Base-by-base conservation (phyloP, 2,329 filamentous ascomycete genomes). In the Pyrenochaeta sp. region DNA sequence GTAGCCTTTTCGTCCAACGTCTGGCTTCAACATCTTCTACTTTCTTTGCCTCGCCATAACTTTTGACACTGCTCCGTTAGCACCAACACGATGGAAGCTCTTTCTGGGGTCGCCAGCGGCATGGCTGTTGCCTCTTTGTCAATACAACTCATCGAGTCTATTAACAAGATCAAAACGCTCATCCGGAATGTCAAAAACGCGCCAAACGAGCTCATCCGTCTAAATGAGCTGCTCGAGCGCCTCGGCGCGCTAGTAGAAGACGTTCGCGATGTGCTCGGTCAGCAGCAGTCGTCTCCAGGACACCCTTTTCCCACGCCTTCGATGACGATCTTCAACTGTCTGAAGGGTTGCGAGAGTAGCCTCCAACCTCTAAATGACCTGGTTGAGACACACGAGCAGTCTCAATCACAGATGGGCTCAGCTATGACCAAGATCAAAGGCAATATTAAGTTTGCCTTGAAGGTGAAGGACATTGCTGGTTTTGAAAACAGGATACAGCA, bases 51-150 rank as follows among this genome's bases (percentile, higher is more conserved):
- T 21, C 14, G 39, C 39, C 7, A 7, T 4, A 27, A 12, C 36
- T n/a, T 29, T 27, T n/a, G 18, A 20, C 2, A 4, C 45, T 15
- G 3, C 10, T 40, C 17, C 17, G 31, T 30, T 18, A 23, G 23
- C 14, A 20, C 41, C 18, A n/a, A 27, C 46, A 30, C 33, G 36
- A 60, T 64, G 61, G 58, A 62, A 11, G 45, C 23, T 4, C 54
- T 61, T 15, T 61, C 61, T 12, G 56, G 43, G 7, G 58, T 49
- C 9, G 56, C 63, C 14, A 60, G 61, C 30, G 55, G 55, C 50
- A 60, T 61, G 23, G 55, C 61, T 33, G 57, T 60, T 17, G 48
- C 47, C 9, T 64, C 61, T 3, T 41, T 64, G 1, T 47, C 56
- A 0, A 23, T 64, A 21, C 61, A 64, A 30, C 60, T 63, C n/a